Evolutionary conservation across 225 moss, liverwort and hornwort genomes (phyloP).

Genomic region (Takakia lepidozioides): DNA sequence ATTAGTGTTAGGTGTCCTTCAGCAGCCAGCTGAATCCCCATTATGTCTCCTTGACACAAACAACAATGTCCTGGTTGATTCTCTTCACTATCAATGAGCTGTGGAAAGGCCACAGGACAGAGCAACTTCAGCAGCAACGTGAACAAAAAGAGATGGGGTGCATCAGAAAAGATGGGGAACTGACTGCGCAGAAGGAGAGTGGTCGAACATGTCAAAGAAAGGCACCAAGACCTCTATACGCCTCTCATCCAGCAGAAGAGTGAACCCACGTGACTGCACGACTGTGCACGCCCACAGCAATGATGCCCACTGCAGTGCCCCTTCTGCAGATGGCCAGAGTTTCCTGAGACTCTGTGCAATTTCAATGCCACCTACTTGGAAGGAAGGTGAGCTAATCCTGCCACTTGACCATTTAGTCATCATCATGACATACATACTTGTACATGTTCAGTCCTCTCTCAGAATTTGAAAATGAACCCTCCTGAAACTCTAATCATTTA

Average conservation of each 20-base stretch:
- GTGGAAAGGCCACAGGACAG: too few species aligned
- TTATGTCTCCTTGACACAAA: too few species aligned
- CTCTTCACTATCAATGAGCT: too few species aligned
- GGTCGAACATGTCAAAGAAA: slow-evolving; percentile 17
- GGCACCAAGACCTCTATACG: slow-evolving; percentile 13
- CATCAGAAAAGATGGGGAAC: slow-evolving; percentile 4
- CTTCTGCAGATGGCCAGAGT: slow-evolving; percentile 1
- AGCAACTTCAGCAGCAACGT: neutral
- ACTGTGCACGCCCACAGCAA: slow-evolving; percentile 15
- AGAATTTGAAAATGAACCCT: neutral
- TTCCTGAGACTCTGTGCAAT: neutral
- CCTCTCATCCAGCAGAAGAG: slow-evolving; percentile 6
- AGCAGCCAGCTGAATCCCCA: too few species aligned
- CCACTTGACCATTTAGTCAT: neutral
- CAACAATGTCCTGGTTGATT: too few species aligned
- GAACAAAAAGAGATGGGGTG: too few species aligned
- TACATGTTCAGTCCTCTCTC: too few species aligned
- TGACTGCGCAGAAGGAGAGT: slow-evolving; percentile 14
- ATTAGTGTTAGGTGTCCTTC: too few species aligned
- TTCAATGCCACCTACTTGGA: neutral
- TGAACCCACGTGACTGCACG: slow-evolving; percentile 14
- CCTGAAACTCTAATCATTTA: neutral
- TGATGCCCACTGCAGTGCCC: slow-evolving; percentile 7
- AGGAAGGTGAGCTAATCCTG: neutral
- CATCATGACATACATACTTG: too few species aligned